Base-by-base conservation (phyloP, 2,329 filamentous ascomycete species). In the Ramularia collo-cygni region DNA sequence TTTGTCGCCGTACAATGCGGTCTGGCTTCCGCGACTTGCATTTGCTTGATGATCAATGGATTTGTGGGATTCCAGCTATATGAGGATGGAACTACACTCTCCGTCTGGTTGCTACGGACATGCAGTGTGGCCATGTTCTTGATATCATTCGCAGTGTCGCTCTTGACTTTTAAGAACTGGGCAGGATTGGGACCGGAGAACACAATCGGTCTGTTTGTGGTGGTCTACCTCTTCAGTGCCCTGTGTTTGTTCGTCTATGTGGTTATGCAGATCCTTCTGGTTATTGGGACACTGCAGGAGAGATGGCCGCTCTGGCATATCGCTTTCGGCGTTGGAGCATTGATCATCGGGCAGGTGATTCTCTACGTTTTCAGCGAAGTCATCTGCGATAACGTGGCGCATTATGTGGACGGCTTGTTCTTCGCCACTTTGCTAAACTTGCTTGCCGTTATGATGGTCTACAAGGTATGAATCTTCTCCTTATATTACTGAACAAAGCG, bases 21-120 rank as follows among this genome's bases (percentile, higher is more conserved):
- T 10, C 71, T 98, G 38, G 72, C 81, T 15, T 95, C 87, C 26
- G 86, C 92, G 1, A 75, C 94, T 18, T 83, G 92, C 61, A 90
- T 87, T 17, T 93, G 84, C 62, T 72, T 98, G 40, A 70, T 96
- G 55, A 89, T 98, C 71, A 96, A 96, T 64, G 92, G 92, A 30
- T 98, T 98, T 59, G 90, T 98, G 38, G 92, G 92, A 24, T 98
- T 98, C 66, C 92, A 96, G 66, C 73, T 98, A 9, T 98, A 98
- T 64, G 92, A 98, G 65, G 92, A 98, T 57, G 92, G 92, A 36
- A 98, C 92, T 1, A 82, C 83, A 2, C 70, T 96, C 28, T 95
- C 89, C 0, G 81, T 98, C 30, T 98, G 92, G 92, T 79, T 95
- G 54, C 70, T 98, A 46, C 81, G 90, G 38, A 67, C 85, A 19